Evolutionary conservation across 1,139 yeast genomes (phyloP).

Genomic region (Hanseniaspora uvarum): DNA sequence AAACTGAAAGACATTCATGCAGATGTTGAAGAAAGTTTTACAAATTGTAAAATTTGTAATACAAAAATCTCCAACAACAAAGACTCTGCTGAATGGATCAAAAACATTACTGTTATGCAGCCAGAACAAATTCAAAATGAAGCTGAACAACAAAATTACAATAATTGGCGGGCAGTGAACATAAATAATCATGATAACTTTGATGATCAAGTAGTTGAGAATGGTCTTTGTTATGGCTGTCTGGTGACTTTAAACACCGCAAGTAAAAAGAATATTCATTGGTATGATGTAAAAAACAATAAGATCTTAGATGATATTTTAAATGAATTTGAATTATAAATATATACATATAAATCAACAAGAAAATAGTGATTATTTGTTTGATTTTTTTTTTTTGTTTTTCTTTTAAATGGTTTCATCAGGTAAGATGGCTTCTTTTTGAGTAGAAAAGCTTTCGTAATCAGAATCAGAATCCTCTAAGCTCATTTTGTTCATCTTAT

Average conservation of each 20-base stretch:
- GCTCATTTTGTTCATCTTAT: conserved; percentile 7
- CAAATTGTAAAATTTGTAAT: conserved; percentile 47
- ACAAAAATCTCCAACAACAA: conserved; percentile 33
- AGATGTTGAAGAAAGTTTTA: conserved; percentile 18
- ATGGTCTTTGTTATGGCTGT: conserved; percentile 67
- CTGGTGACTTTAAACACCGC: conserved; percentile 47
- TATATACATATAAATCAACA: neutral
- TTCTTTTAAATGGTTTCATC: neutral
- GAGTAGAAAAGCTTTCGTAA: conserved; percentile 23
- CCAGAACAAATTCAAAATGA: conserved; percentile 44
- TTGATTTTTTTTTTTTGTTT: too few relatives aligned
- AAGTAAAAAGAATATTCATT: conserved; percentile 36
- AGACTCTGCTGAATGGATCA: conserved; percentile 51
- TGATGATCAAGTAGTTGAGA: conserved; percentile 21
- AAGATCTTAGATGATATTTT: conserved; percentile 35
- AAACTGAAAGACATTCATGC: conserved; percentile 52
- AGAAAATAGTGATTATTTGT: too few relatives aligned
- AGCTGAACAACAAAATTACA: conserved; percentile 38
- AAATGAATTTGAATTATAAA: conserved; percentile 40
- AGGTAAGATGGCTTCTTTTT: conserved; percentile 20
- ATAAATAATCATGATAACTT: conserved; percentile 19
- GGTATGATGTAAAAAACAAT: conserved; percentile 41
- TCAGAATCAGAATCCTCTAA: conserved; percentile 21
- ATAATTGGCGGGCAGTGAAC: conserved; percentile 30
- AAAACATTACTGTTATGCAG: conserved; percentile 57